Conservation (phyloP, 2,329 filamentous ascomycete genomes). For the Myotisia sp. region DNA sequence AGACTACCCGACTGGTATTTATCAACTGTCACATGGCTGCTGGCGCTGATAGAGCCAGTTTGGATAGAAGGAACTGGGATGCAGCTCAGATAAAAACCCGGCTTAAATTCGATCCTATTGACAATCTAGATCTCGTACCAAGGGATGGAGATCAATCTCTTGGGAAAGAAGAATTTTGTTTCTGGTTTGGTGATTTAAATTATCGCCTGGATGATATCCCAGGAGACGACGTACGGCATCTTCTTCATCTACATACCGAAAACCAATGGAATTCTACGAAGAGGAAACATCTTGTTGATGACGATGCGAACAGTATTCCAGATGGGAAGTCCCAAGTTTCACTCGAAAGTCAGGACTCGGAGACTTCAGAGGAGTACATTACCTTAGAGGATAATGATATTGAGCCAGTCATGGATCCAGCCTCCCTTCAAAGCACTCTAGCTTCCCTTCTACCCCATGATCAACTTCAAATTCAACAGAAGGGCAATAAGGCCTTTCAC, state of each 20-base stretch:
- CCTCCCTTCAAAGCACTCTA: constrained; percentile 76
- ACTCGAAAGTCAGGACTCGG: constrained; percentile 6
- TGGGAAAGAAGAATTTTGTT: constrained; percentile 82
- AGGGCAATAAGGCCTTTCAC: constrained; percentile 63
- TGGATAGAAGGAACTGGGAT: constrained; percentile 86
- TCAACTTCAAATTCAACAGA: constrained; percentile 63
- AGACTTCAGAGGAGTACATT: constrained; percentile 10
- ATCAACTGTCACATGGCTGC: constrained; percentile 86
- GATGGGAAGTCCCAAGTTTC: constrained; percentile 6
- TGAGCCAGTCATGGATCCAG: constrained; percentile 61
- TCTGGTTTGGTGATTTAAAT: constrained; percentile 95
- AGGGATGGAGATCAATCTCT: constrained; percentile 47
- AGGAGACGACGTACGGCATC: constrained; percentile 72
- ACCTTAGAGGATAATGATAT: constrained; percentile 45
- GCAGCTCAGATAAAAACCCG: constrained; percentile 61
- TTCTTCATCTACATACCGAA: constrained; percentile 58
- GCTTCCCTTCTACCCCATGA: constrained; percentile 80
- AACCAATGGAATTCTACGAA: constrained; percentile 13
- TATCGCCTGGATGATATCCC: constrained; percentile 81
- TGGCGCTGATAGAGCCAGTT: constrained; percentile 58
- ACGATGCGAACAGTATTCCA: constrained; percentile 9
- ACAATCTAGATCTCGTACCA: constrained; percentile 47
- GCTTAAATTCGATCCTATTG: constrained; percentile 64
- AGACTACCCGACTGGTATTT: constrained; percentile 78
- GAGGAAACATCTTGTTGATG: constrained; percentile 1